A percentile compares a stretch with the other conserved stretches of the same genome.
These are phyloP conservation scores for Quercus phellos DNA, from an alignment of 331 rosid genomes.

Conservation along the genomic window DNA sequence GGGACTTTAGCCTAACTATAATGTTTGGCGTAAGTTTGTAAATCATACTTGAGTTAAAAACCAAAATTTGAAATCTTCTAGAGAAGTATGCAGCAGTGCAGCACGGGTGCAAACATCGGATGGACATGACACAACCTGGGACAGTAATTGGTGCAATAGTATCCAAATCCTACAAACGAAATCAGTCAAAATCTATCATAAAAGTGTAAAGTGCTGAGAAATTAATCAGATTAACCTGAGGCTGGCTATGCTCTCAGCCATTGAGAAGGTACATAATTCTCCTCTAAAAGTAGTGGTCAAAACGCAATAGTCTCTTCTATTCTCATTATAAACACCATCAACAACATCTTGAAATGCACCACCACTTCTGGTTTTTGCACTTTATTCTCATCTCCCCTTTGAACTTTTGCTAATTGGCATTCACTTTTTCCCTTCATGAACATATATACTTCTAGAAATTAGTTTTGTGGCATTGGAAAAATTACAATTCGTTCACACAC, in stretches of 20 bases:
- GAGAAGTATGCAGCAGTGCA: no score
- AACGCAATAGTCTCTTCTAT: neutral
- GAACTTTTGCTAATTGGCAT: neutral
- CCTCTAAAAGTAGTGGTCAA: neutral
- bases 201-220: no score
- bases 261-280: neutral
- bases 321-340: neutral
- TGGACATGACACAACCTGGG: no score
- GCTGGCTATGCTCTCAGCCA: neutral
- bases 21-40: no score
- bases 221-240: neutral
- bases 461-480: neutral
- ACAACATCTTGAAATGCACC: slow-evolving; percentile 14
- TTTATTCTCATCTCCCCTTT: slow-evolving; percentile 6
- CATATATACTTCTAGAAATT: neutral
- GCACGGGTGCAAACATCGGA: no score
- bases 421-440: neutral
- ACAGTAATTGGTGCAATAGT: no score
- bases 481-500: neutral
- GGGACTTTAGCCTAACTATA: no score
- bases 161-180: no score
- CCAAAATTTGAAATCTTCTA: no score
- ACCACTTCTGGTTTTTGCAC: neutral
- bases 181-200: no score
- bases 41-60: no score